Evolutionary conservation across 495 filamentous ascomycete genomes (phyloP).

Genomic region (Trichocladium uniseriatum): DNA sequence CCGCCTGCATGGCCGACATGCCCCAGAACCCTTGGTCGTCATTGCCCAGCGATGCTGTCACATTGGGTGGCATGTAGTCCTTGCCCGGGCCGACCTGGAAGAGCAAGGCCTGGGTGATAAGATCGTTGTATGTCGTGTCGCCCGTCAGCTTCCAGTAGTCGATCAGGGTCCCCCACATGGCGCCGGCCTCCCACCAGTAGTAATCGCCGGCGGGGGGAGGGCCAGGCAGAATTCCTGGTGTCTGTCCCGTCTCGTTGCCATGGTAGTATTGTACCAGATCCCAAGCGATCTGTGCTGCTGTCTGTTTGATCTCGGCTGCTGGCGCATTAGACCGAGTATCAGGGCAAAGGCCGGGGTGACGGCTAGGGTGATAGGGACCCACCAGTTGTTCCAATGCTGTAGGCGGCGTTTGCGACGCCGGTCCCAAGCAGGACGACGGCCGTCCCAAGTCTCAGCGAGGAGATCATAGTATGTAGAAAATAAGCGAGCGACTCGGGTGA

Average conservation of each 20-base stretch:
- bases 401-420: slow-evolving; percentile 17
- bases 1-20: slow-evolving; percentile 63
- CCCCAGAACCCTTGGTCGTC: slow-evolving; percentile 78
- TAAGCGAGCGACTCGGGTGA: slow-evolving; percentile 12
- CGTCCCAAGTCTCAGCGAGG: slow-evolving; percentile 8
- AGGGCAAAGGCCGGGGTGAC: no score
- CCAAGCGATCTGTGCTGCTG: slow-evolving; percentile 35
- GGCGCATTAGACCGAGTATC: no score
- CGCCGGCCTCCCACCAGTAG: slow-evolving; percentile 64
- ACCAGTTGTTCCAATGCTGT: slow-evolving; percentile 21
- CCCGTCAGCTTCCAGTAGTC: slow-evolving; percentile 75
- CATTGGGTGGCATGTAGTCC: slow-evolving; percentile 64
- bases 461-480: slow-evolving; percentile 11
- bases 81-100: slow-evolving; percentile 55
- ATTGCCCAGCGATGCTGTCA: slow-evolving; percentile 68
- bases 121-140: slow-evolving; percentile 58
- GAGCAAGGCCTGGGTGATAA: slow-evolving; percentile 54
- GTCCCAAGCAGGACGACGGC: slow-evolving; percentile 13
- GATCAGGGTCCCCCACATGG: slow-evolving; percentile 63
- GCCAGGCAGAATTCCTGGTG: slow-evolving; percentile 54
- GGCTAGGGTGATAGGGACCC: no score
- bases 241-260: slow-evolving; percentile 49
- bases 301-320: slow-evolving; percentile 24
- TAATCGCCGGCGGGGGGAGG: slow-evolving; percentile 43
- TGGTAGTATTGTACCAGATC: slow-evolving; percentile 59